Base-by-base conservation (phyloP, 768 basidiomycete genomes). In the Suillus clintonianus region DNA sequence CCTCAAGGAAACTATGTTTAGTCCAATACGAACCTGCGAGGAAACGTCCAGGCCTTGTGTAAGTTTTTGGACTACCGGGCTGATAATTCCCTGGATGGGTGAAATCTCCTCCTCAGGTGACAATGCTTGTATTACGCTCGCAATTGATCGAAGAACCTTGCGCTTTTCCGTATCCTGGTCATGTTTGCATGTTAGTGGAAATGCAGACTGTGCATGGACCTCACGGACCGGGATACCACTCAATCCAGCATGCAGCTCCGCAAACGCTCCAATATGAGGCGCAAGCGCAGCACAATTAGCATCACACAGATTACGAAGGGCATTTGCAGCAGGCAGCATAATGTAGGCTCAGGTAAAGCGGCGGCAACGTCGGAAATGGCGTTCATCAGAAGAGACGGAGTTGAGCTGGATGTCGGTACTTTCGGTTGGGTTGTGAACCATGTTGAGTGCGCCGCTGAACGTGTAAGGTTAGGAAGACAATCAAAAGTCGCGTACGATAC, bases 121-220 rank as follows among this genome's bases (percentile, higher is more conserved):
- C 56, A 98, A 76, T 0, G 95, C 96, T 70, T 97, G 93, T 37
- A 97, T 91, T 4, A 98, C 94, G 66, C 95, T 97, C 2, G 94
- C 88, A 59, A 98, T 96, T 0, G 91, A 93, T 72, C 97, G 92
- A 51, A 97, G 79, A 1, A 97, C 92, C 76, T 96, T 97, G 68
- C 87, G 85, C 77, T 91, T 92, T 75, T 97, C 95, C 24, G 89
- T 86, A 68, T 93, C 91, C 89, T 92, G 68, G 3, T 4, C 22
- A 50, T 24, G 30, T 43, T 32, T 30, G 22, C 37, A 62, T 50
- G 71, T 56, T 27, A 64, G 34, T 42, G 41, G 42, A 36, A 19
- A 11, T 27, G 3, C 45, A 41, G 39, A 58, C n/a, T 11, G 8
- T 37, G 6, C 43, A 57, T 27, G 47, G 39, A 43, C 60, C 43